Evolutionary conservation across 1,284 basidiomycete genomes (phyloP).

Genomic region (Cystobasidiaceae sp.): DNA sequence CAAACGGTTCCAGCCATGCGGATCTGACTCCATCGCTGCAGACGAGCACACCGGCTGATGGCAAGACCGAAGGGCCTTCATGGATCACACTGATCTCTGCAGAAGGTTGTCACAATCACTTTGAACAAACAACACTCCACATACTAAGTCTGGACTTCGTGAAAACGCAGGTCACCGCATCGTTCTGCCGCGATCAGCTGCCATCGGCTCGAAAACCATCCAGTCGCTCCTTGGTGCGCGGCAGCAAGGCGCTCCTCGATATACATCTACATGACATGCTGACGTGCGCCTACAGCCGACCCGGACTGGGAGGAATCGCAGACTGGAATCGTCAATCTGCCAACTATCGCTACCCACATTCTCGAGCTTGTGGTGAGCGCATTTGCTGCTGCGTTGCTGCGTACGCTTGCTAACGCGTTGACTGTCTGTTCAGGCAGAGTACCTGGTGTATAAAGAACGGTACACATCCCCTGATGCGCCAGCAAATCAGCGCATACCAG

Average conservation of each 20-base stretch:
- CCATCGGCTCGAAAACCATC: slow-evolving; percentile 26
- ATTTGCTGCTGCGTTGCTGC: background rate
- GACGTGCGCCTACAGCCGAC: too few relatives aligned
- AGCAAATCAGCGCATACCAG: slow-evolving; percentile 1
- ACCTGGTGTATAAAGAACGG: slow-evolving; percentile 27
- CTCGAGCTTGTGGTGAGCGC: slow-evolving; percentile 18
- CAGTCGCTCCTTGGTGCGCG: background rate
- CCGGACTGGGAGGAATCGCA: slow-evolving; percentile 25
- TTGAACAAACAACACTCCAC: too few relatives aligned
- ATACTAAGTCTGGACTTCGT: too few relatives aligned
- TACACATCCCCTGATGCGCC: slow-evolving; percentile 7
- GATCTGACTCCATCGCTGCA: too few relatives aligned
- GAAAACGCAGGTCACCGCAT: slow-evolving; percentile 16
- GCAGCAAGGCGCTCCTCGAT: background rate
- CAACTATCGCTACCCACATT: slow-evolving; percentile 10
- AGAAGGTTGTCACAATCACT: too few relatives aligned
- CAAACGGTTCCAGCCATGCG: too few relatives aligned
- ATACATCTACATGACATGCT: background rate
- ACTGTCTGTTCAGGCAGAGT: slow-evolving; percentile 20
- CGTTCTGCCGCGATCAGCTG: slow-evolving; percentile 21
- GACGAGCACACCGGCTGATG: background rate
- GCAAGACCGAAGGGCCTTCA: background rate
- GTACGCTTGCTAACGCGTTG: background rate
- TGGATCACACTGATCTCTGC: slow-evolving; percentile 20
- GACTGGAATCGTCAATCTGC: slow-evolving; percentile 9